Percentiles rank a stretch among this genome's conserved stretches.
These are phyloP conservation scores for Pestalotiopsis sp. DNA, from an alignment of 2,329 filamentous ascomycete genomes.

Conservation along the genomic window DNA sequence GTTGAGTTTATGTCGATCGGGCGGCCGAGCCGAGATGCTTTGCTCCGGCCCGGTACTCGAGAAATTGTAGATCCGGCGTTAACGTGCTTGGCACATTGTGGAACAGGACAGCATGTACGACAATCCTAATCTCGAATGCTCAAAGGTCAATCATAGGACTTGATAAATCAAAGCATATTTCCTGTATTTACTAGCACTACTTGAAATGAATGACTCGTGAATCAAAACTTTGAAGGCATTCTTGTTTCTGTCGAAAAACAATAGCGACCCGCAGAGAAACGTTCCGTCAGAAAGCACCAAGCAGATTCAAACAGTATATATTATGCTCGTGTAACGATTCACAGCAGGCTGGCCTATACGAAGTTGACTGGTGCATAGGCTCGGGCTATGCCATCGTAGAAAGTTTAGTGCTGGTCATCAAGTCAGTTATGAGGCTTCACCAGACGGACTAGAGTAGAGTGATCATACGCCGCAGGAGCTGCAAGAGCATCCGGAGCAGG, in stretches of 20 bases:
- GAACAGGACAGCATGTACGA: not conserved
- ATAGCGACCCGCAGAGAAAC: not conserved
- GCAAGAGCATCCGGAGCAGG: conserved; percentile 12
- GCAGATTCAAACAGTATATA: not conserved
- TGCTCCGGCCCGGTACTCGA: not conserved
- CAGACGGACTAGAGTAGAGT: not conserved
- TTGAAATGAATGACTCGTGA: conserved; percentile 1
- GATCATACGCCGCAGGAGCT: conserved; percentile 12
- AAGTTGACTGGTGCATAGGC: not conserved
- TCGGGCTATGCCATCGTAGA: not conserved
- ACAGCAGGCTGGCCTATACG: not conserved
- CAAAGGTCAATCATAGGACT: not conserved
- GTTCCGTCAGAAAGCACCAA: not conserved
- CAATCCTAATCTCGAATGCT: not conserved
- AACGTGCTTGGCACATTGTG: not conserved
- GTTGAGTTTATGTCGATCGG: no score
- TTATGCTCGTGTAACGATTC: not conserved
- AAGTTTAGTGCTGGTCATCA: not conserved
- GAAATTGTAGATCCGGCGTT: not conserved
- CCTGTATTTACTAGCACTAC: not conserved
- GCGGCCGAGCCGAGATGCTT: not conserved
- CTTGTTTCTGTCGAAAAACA: not conserved
- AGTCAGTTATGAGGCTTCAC: not conserved
- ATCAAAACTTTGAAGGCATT: not conserved
- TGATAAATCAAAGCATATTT: not conserved